phyloP scores from a whole-genome alignment of 176 grass and related monocot species.

The Rhynchospora breviuscula region DNA sequence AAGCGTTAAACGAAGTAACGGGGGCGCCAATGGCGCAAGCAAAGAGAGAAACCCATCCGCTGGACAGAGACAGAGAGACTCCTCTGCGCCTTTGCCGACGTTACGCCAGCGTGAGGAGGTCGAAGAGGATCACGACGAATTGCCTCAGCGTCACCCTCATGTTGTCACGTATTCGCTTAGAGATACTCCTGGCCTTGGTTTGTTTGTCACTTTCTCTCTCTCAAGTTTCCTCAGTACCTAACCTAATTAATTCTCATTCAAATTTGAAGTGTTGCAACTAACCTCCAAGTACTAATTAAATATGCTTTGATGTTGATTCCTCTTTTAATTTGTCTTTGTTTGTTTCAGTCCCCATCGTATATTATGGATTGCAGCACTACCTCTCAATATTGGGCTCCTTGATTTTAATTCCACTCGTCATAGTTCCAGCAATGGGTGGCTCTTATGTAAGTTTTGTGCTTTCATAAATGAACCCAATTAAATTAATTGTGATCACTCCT shows the following conservation, averaged over 20 bases:
- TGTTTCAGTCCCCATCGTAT: slow-evolving; percentile 61
- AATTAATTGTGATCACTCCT: not conserved
- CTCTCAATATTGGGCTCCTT: slow-evolving; percentile 97
- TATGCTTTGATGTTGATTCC: not conserved
- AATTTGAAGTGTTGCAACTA: slow-evolving; percentile 6
- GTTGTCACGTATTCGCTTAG: slow-evolving; percentile 76
- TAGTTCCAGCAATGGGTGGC: slow-evolving; percentile 90
- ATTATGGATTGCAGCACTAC: slow-evolving; percentile 84
- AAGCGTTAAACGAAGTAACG: not conserved
- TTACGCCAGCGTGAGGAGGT: slow-evolving; percentile 37
- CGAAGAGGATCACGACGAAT: slow-evolving; percentile 37
- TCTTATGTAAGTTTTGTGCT: slow-evolving; percentile 49
- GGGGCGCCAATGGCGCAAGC: slow-evolving; percentile 24
- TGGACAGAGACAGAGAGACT: slow-evolving; percentile 23
- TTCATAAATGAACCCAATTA: slow-evolving; percentile 2
- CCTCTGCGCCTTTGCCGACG: slow-evolving; percentile 31
- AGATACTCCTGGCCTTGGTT: slow-evolving; percentile 70
- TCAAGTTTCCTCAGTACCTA: slow-evolving; percentile 1
- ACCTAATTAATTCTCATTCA: not conserved
- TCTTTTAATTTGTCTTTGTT: not conserved
- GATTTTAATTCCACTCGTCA: slow-evolving; percentile 72
- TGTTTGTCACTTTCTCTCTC: slow-evolving; percentile 28
- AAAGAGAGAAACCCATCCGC: slow-evolving; percentile 46
- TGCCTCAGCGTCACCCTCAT: slow-evolving; percentile 38
- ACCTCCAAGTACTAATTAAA: not conserved